Conservation (phyloP, 768 basidiomycete species). For the Thelephora ganbajun region DNA sequence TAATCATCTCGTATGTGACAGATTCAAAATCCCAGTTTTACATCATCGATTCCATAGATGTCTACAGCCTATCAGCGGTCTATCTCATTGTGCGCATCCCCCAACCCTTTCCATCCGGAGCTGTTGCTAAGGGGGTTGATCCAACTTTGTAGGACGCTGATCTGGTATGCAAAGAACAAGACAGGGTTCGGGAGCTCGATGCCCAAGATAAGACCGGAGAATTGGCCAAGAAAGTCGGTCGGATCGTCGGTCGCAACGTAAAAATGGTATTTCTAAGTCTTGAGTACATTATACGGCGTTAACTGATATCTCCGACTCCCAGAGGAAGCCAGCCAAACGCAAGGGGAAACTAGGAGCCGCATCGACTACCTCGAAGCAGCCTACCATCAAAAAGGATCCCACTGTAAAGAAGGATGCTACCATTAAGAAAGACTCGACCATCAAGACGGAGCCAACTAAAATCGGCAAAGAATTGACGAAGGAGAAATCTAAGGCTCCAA, state of each 20-base stretch:
- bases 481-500: constrained; percentile 13
- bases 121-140: not conserved
- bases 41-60: constrained; percentile 38
- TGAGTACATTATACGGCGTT: not conserved
- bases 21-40: constrained; percentile 40
- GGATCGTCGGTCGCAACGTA: constrained; percentile 16
- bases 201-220: constrained; percentile 10
- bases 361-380: constrained; percentile 3
- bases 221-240: constrained; percentile 11
- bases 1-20: constrained; percentile 13
- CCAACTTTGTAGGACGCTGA: constrained; percentile 25
- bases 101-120: not conserved
- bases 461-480: constrained; percentile 12
- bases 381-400: constrained; percentile 2
- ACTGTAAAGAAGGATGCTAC: constrained; percentile 2
- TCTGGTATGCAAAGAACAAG: constrained; percentile 23
- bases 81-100: constrained; percentile 34
- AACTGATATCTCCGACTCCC: no score
- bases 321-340: not conserved
- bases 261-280: constrained; percentile 7
- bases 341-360: constrained; percentile 4
- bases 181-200: constrained; percentile 20
- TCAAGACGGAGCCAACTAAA: not conserved
- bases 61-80: constrained; percentile 64
- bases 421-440: not conserved